Percentiles rank a stretch among this genome's conserved stretches.
These are phyloP conservation scores for Cladosporium colombiae DNA, from an alignment of 2,329 filamentous ascomycete genomes.

Conservation along the genomic window DNA sequence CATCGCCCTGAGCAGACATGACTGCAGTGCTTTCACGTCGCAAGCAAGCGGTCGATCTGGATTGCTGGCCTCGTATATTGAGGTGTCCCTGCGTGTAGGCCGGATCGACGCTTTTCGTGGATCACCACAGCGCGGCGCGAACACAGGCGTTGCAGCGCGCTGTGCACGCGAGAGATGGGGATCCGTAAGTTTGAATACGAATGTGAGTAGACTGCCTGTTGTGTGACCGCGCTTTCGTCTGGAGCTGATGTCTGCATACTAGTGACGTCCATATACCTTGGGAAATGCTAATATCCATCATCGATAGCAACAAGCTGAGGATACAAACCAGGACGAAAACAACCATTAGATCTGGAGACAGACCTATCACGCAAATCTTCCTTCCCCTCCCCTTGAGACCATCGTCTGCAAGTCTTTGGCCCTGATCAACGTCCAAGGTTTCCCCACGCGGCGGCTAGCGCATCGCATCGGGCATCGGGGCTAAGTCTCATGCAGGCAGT, in stretches of 20 bases:
- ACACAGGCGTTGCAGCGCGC: background rate
- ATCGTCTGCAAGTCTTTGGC: slow-evolving; percentile 3
- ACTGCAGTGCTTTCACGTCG: background rate
- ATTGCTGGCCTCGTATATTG: background rate
- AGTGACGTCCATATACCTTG: background rate
- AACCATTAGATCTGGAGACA: background rate
- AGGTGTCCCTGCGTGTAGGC: background rate
- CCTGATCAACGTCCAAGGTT: background rate
- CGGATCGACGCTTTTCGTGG: background rate
- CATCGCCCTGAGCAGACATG: slow-evolving; percentile 48
- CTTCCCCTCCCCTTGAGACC: background rate
- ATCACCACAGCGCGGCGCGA: background rate
- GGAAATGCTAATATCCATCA: background rate
- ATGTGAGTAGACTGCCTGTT: too few relatives aligned
- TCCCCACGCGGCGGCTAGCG: background rate
- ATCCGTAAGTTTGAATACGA: background rate
- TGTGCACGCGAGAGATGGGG: background rate
- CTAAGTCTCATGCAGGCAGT: background rate
- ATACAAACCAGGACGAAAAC: background rate
- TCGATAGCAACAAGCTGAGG: background rate
- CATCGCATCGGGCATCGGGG: background rate
- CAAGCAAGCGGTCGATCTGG: background rate
- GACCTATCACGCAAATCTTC: background rate
- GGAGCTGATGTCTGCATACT: background rate
- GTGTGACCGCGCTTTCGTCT: background rate